Conservation (phyloP, 2,329 filamentous ascomycete species). For the Pezicula radicicola region DNA sequence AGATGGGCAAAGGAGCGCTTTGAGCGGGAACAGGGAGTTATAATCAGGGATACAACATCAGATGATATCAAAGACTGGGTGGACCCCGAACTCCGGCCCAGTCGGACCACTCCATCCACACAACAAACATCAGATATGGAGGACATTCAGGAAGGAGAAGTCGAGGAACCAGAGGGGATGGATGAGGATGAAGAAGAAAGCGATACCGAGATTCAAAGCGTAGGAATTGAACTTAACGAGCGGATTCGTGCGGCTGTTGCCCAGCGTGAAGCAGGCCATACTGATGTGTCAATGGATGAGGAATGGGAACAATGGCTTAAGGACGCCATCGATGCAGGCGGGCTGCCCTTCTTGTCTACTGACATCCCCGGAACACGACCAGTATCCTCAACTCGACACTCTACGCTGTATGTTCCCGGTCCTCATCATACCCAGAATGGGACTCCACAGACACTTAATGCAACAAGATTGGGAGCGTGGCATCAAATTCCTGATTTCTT, state of each 20-base stretch:
- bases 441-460: constrained; percentile 48
- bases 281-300: constrained; percentile 59
- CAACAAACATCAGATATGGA: constrained; percentile 19
- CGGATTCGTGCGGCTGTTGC: constrained; percentile 63
- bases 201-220: constrained; percentile 49
- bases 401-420: constrained; percentile 23
- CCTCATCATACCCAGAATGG: not conserved
- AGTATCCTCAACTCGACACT: constrained; percentile 23
- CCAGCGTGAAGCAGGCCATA: constrained; percentile 58
- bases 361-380: constrained; percentile 32
- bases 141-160: constrained; percentile 32
- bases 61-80: constrained; percentile 65
- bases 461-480: constrained; percentile 56
- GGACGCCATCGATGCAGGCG: constrained; percentile 62
- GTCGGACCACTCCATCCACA: constrained; percentile 9
- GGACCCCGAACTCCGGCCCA: constrained; percentile 35
- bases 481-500: constrained; percentile 54
- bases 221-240: constrained; percentile 61
- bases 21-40: constrained; percentile 69
- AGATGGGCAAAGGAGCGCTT: constrained; percentile 80
- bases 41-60: constrained; percentile 68
- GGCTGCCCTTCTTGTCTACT: constrained; percentile 43
- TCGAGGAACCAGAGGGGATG: constrained; percentile 28
- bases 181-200: constrained; percentile 29
- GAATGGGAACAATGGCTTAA: constrained; percentile 76